Evolutionary conservation across 768 basidiomycete genomes (phyloP).

Genomic region (Rhodotorula graminis): DNA sequence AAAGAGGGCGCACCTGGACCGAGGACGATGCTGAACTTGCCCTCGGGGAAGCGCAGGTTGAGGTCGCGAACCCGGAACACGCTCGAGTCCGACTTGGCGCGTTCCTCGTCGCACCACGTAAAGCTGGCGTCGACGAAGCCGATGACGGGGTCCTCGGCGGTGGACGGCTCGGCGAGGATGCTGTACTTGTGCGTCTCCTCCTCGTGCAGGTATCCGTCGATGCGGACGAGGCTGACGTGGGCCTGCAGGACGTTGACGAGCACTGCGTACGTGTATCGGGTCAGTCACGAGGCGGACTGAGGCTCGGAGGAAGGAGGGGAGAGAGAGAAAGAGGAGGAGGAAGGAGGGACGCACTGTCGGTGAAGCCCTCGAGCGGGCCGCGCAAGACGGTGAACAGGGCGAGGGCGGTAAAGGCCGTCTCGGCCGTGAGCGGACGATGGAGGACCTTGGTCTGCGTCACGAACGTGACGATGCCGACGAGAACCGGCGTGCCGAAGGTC

Average conservation of each 20-base stretch:
- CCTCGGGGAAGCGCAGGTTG: slow-evolving; percentile 61
- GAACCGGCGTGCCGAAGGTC: slow-evolving; percentile 46
- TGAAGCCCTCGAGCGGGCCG: slow-evolving; percentile 45
- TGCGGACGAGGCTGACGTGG: slow-evolving; percentile 46
- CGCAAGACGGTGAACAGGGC: slow-evolving; percentile 51
- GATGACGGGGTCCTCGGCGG: slow-evolving; percentile 39
- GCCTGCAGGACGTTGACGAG: slow-evolving; percentile 44
- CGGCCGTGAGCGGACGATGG: slow-evolving; percentile 46
- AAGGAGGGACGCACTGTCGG: slow-evolving; percentile 30
- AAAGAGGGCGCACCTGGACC: slow-evolving; percentile 39
- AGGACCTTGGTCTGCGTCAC: slow-evolving; percentile 42
- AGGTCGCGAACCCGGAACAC: slow-evolving; percentile 54
- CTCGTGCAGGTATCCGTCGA: slow-evolving; percentile 48
- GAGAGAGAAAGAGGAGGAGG: background rate
- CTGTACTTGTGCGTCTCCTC: slow-evolving; percentile 50
- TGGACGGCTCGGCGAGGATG: slow-evolving; percentile 11
- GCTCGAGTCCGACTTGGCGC: slow-evolving; percentile 48
- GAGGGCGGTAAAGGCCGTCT: slow-evolving; percentile 50
- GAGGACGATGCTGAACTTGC: slow-evolving; percentile 52
- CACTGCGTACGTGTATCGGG: background rate
- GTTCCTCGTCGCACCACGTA: slow-evolving; percentile 36
- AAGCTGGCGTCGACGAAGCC: slow-evolving; percentile 48
- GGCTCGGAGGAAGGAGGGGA: background rate
- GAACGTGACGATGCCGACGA: slow-evolving; percentile 48
- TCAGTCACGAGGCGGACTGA: background rate